Conservation (phyloP, 441 rosid genomes). For the Gossypium schwendimanii region DNA sequence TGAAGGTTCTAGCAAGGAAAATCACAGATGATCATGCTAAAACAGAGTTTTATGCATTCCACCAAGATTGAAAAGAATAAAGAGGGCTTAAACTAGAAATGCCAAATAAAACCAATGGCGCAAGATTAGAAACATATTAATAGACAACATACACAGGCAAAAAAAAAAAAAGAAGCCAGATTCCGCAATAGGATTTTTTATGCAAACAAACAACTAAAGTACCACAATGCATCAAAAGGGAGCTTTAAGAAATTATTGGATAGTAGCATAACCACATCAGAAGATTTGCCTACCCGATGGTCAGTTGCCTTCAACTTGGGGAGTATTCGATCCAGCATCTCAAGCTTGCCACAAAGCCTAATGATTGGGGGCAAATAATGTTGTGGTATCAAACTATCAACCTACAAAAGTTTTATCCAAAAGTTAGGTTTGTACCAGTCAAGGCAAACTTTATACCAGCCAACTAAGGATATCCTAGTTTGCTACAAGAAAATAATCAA, state of each 20-base stretch:
- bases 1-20: constrained; percentile 1
- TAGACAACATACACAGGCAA: not conserved
- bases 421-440: constrained; percentile 11
- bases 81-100: not conserved
- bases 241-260: not conserved
- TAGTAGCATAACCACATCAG: constrained; percentile 15
- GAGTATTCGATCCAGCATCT: constrained; percentile 87
- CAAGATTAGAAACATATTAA: not conserved
- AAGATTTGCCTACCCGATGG: constrained; percentile 62
- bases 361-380: constrained; percentile 81
- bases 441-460: constrained; percentile 3
- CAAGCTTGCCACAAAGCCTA: constrained; percentile 94
- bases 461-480: not conserved
- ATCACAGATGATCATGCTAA: not conserved
- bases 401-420: constrained; percentile 41
- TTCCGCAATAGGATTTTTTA: not conserved
- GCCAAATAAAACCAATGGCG: not conserved
- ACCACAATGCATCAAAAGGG: not conserved
- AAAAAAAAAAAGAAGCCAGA: not conserved
- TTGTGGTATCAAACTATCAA: constrained; percentile 63
- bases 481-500: constrained; percentile 1
- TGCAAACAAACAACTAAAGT: constrained; percentile 1
- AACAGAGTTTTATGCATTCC: not conserved
- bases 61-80: constrained; percentile 1
- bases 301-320: constrained; percentile 92